Conservation (phyloP, 805 yeast species). For the Wickerhamomyces pijperi region DNA sequence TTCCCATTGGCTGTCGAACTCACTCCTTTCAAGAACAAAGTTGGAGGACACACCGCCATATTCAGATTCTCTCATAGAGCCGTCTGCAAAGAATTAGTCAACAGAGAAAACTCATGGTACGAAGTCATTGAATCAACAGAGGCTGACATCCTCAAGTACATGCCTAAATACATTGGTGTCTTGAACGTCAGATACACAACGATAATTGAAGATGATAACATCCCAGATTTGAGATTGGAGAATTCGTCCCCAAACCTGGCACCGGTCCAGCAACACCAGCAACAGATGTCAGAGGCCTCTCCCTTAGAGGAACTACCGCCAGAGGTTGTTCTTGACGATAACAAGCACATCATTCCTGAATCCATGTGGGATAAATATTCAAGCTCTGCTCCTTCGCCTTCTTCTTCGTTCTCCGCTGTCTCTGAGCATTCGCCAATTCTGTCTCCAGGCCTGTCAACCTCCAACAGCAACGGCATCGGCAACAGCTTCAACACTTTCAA, state of each 20-base stretch:
- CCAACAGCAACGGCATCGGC: no score
- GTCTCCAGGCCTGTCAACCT: no score
- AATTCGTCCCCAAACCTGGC: slow-evolving; percentile 7
- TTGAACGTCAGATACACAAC: slow-evolving; percentile 70
- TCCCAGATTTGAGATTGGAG: slow-evolving; percentile 8
- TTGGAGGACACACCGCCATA: slow-evolving; percentile 97
- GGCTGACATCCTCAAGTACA: slow-evolving; percentile 64
- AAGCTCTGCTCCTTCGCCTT: slow-evolving; percentile 26
- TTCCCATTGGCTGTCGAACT: slow-evolving; percentile 78
- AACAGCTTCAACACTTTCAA: slow-evolving; percentile 1
- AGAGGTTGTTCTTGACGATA: slow-evolving; percentile 87
- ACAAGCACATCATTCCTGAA: slow-evolving; percentile 83
- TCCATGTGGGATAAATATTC: slow-evolving; percentile 60
- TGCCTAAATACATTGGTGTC: slow-evolving; percentile 94
- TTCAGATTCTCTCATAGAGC: slow-evolving; percentile 86
- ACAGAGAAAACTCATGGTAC: slow-evolving; percentile 85
- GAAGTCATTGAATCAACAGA: slow-evolving; percentile 77
- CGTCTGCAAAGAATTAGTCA: slow-evolving; percentile 86
- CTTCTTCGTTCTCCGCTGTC: slow-evolving; percentile 27
- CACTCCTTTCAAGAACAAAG: slow-evolving; percentile 85
- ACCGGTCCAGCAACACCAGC: no score
- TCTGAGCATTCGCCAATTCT: slow-evolving; percentile 18
- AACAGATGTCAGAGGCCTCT: slow-evolving; percentile 1
- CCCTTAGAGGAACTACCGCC: slow-evolving; percentile 31
- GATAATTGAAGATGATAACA: slow-evolving; percentile 15